Conservation (phyloP, 2,329 filamentous ascomycete species). For the Plenodomus tracheiphilus region DNA sequence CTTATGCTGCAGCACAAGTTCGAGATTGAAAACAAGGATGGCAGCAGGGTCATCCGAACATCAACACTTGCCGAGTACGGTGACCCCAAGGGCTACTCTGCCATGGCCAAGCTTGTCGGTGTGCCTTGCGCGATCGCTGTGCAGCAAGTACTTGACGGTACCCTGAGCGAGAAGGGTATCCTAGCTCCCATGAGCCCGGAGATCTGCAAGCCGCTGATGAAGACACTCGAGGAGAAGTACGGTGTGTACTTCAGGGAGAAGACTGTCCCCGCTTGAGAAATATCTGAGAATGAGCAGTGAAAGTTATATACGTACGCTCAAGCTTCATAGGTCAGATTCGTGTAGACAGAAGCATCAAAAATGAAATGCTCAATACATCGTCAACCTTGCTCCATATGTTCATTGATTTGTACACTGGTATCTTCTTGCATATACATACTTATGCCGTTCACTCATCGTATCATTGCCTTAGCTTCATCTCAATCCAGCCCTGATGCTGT, state of each 20-base stretch:
- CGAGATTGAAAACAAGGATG: slow-evolving; percentile 80
- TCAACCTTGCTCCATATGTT: not conserved
- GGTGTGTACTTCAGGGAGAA: slow-evolving; percentile 75
- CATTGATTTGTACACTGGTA: not conserved
- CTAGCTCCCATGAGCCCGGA: slow-evolving; percentile 75
- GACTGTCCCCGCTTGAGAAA: slow-evolving; percentile 51
- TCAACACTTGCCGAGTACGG: slow-evolving; percentile 85
- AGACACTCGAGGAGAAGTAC: slow-evolving; percentile 77
- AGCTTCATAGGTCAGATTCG: slow-evolving; percentile 2
- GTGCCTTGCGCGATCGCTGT: slow-evolving; percentile 76
- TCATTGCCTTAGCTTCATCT: slow-evolving; percentile 2
- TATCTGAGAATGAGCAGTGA: too few species aligned
- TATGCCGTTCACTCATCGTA: not conserved
- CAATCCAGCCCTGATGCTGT: slow-evolving; percentile 43
- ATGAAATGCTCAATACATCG: not conserved
- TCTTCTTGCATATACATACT: slow-evolving; percentile 6
- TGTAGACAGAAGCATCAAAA: slow-evolving; percentile 24
- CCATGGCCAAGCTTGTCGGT: slow-evolving; percentile 84
- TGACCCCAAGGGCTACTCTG: slow-evolving; percentile 74
- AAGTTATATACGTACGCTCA: too few species aligned
- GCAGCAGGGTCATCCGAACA: slow-evolving; percentile 73
- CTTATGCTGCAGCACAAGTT: slow-evolving; percentile 82
- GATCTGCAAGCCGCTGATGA: slow-evolving; percentile 73
- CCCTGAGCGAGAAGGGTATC: slow-evolving; percentile 71
- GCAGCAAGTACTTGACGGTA: slow-evolving; percentile 75